Base-by-base conservation (phyloP, 352 stramenopile species). In the Globisporangium echinulatum region DNA sequence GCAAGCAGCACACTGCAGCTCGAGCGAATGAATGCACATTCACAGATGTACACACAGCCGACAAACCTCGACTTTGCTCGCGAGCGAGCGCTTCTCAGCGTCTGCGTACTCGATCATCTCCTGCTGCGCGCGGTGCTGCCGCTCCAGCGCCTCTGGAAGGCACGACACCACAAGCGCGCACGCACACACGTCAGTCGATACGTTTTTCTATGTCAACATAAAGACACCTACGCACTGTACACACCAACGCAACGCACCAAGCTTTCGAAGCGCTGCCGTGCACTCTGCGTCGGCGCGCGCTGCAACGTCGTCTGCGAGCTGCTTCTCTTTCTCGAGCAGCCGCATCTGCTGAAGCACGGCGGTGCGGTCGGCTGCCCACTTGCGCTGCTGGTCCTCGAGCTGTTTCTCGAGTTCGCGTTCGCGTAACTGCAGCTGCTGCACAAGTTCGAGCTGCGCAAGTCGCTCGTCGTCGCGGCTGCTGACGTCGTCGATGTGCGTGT, bases 361-460 rank as follows among this genome's bases (percentile, higher is more conserved):
- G 0, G 72, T 70, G 8, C 79, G 77, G 42, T 88, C 77, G 1
- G 56, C 52, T 0, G 72, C 59, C 75, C 75, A 88, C 56, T 84
- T 86, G 39, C 75, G 75, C 56, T 88, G 75, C 38, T 88, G 78
- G 7, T 72, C 68, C 53, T 91, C 81, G 4, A 88, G 44, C 25
- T 88, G 66, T 3, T 60, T 66, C 50, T 88, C 73, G 0, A 88
- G 59, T 54, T 83, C 73, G 3, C 75, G 15, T 59, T 88, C 75
- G 19, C 75, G 70, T 17, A 67, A 69, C 13, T 71, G 73, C 4
- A 88, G 67, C 1, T 47, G 68, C 44, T 88, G 72, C 38, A 88
- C 71, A 3, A 82, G 65, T 17, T 91, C 78, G 1, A 88, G 67
- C n/a, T 83, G 73, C 15, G 74, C 66, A 0, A 87, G 63, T 11